Evolutionary conservation across 257 asterid species (phyloP).

Genomic region (Solanum etuberosum): DNA sequence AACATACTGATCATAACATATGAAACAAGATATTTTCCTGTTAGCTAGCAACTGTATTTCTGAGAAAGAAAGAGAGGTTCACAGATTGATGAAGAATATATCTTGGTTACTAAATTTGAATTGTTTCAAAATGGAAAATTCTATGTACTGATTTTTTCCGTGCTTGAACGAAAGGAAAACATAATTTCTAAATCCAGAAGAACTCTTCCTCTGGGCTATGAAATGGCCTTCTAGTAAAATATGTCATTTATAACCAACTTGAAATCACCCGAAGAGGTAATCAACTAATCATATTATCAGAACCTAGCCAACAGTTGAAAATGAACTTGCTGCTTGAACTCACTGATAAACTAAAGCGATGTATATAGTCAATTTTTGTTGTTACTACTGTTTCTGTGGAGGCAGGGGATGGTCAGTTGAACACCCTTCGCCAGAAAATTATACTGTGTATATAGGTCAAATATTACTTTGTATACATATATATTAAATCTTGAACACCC

Average conservation of each 20-base stretch:
- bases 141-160: background rate
- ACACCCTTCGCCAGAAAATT: background rate
- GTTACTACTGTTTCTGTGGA: background rate
- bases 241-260: background rate
- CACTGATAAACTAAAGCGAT: background rate
- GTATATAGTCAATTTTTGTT: background rate
- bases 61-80: background rate
- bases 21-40: background rate
- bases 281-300: background rate
- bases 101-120: background rate
- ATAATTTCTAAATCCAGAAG: background rate
- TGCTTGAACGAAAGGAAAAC: background rate
- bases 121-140: background rate
- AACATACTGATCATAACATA: background rate
- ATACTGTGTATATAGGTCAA: background rate
- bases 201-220: background rate
- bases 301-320: background rate
- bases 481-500: background rate
- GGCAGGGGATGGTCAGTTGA: background rate
- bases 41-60: background rate
- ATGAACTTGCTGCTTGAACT: background rate
- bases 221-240: background rate
- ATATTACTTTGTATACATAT: background rate
- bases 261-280: background rate
- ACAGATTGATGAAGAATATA: background rate